Percentiles rank a stretch among this genome's conserved stretches.
phyloP scores from a whole-genome alignment of 1,284 basidiomycete genomes.

The Puccinia polysora region DNA sequence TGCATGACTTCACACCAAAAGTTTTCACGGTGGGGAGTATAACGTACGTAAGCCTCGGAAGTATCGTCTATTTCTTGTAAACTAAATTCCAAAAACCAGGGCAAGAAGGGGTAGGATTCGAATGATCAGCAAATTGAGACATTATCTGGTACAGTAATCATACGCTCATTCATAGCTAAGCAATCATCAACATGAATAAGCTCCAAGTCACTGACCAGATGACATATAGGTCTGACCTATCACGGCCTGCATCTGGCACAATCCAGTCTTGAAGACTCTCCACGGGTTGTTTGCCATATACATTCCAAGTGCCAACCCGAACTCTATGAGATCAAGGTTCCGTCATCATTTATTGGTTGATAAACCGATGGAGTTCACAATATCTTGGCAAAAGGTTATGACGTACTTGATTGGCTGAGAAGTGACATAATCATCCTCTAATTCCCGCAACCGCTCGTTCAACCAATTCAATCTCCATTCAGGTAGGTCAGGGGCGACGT shows the following conservation, averaged over 20 bases:
- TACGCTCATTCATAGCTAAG: not conserved
- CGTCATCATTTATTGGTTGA: not conserved
- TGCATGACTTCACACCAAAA: slow-evolving; percentile 32
- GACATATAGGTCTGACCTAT: slow-evolving; percentile 29
- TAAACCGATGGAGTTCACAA: not conserved
- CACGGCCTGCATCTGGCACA: not conserved
- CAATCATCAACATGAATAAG: not conserved
- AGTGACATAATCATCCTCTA: slow-evolving; percentile 35
- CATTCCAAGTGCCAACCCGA: slow-evolving; percentile 38
- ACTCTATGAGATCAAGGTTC: slow-evolving; percentile 6
- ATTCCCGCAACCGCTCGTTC: slow-evolving; percentile 13
- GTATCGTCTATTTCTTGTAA: slow-evolving; percentile 41
- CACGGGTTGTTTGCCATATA: slow-evolving; percentile 31
- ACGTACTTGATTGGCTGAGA: slow-evolving; percentile 24
- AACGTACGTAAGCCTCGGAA: slow-evolving; percentile 29
- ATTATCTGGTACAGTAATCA: not conserved
- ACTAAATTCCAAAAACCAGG: not conserved
- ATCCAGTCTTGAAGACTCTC: slow-evolving; percentile 36
- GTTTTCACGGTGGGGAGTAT: slow-evolving; percentile 23
- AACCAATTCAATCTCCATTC: slow-evolving; percentile 38
- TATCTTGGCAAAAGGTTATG: not conserved
- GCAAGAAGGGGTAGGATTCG: not conserved
- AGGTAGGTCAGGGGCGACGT: slow-evolving; percentile 7
- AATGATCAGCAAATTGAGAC: not conserved
- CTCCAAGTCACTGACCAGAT: slow-evolving; percentile 23